These are phyloP conservation scores for Mucor velutinosus DNA, from an alignment of 371 early-diverging fungal genomes.

Conservation along the genomic window DNA sequence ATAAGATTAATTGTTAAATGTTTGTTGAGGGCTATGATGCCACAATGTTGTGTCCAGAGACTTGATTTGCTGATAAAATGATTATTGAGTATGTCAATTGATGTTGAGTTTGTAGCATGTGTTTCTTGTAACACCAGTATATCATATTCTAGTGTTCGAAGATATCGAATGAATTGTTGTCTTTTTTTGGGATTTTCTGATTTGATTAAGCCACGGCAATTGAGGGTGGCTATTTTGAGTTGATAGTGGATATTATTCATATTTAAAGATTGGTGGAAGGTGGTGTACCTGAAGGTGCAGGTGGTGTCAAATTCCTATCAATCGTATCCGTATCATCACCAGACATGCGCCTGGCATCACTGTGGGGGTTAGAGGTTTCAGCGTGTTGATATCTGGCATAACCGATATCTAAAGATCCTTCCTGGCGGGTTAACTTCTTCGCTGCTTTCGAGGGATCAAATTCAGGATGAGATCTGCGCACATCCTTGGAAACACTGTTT, in stretches of 20 bases:
- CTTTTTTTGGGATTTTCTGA: neutral
- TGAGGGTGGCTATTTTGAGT: constrained; percentile 14
- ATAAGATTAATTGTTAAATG: neutral
- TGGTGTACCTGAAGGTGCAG: neutral
- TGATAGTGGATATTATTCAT: neutral
- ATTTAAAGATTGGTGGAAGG: neutral
- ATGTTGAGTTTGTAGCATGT: neutral
- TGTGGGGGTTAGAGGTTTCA: no score
- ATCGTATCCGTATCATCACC: no score
- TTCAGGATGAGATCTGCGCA: no score
- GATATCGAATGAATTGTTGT: constrained; percentile 5
- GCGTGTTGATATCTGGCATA: no score
- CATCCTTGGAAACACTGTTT: neutral
- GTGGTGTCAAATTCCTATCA: neutral
- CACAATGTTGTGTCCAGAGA: constrained; percentile 1
- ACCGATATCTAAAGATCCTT: no score
- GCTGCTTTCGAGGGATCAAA: no score
- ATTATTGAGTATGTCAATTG: neutral
- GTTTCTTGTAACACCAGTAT: constrained; percentile 14
- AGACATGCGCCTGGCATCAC: no score
- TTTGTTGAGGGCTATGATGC: neutral
- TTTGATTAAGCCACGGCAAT: constrained; percentile 19
- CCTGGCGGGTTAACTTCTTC: no score
- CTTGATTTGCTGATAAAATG: neutral
- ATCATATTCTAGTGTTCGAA: neutral